These are phyloP conservation scores for Hygrophila difformis DNA, from an alignment of 257 asterid species.

Conservation along the genomic window DNA sequence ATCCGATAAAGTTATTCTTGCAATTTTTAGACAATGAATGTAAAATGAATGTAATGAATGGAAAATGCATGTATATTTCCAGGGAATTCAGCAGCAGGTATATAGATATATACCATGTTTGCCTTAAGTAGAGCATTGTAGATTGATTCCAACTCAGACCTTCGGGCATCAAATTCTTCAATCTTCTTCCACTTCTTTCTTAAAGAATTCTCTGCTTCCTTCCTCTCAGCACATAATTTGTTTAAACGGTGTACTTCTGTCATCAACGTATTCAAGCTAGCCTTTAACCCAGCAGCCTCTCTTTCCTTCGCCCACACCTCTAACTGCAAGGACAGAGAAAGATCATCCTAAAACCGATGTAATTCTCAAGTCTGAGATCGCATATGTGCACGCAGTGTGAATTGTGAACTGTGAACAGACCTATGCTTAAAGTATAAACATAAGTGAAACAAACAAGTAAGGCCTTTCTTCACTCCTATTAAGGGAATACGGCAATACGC, in stretches of 20 bases:
- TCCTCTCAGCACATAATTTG: constrained; percentile 87
- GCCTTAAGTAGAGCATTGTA: constrained; percentile 80
- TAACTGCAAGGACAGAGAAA: constrained; percentile 39
- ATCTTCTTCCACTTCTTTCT: constrained; percentile 97
- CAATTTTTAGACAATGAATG: no score
- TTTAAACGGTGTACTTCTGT: constrained; percentile 85
- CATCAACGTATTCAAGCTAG: constrained; percentile 70
- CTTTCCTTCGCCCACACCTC: constrained; percentile 99
- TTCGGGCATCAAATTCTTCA: constrained; percentile 95
- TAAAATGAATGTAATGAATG: no score
- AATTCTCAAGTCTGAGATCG: neutral
- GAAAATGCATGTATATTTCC: no score
- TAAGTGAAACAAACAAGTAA: no score
- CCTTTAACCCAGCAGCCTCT: constrained; percentile 87
- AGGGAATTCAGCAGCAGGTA: no score
- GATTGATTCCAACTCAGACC: constrained; percentile 87
- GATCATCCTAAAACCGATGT: neutral
- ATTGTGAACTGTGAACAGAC: no score
- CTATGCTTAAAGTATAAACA: no score
- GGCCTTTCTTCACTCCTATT: no score
- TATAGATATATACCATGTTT: constrained; percentile 50
- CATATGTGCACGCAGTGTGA: no score
- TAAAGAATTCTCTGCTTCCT: constrained; percentile 93
- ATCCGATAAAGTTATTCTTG: no score
- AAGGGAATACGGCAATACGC: no score